Evolutionary conservation across 2,329 filamentous ascomycete species (phyloP), one percentile per base, ranked within the genome.

Genomic region (Fusarium bactridioides): DNA sequence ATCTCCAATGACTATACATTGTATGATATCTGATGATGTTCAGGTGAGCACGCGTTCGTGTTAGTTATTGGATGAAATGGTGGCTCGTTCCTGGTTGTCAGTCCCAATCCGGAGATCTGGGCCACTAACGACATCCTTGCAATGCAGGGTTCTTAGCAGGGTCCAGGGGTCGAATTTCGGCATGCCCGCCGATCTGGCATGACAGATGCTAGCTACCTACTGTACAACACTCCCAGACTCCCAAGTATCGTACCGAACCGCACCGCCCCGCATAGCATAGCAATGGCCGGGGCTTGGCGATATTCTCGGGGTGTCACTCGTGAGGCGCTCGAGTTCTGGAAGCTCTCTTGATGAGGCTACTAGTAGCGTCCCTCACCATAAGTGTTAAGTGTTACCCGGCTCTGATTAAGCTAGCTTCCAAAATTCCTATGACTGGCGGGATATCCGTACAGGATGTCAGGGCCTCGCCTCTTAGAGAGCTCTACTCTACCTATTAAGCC

Each of bases 111-210:
- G 74, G 74, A 65, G 56, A 45, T 51, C 57, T 60, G 47, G 54
- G 67, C 62, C 70, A 63, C 59, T 51, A 45, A 66, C 61, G 35
- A 64, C 61, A 70, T 58, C 65, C 64, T 71, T 67, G 59, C 56
- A 54, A 70, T 64, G 48, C 61, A 62, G 33, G 64, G 48, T 55
- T 48, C 29, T 62, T 65, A 72, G 66, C 74, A 77, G 73, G 75
- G 75, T 74, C 70, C 73, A 77, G 69, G 75, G 73, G 65, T 75
- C 59, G 11, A 43, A 51, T 35, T 47, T 76, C 72, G 73, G 69
- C 59, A 66, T 50, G 48, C 29, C 63, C 65, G 60, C 72, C 67
- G 70, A 74, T 76, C 72, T 66, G 38, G 59, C 45, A 53, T 64
- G 38, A 59, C 45, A 53, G 57, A 38, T 62, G 45, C 43, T 55